Percentiles rank a stretch among this genome's conserved stretches.
These are phyloP conservation scores for Gyrodon lividus DNA, from an alignment of 768 basidiomycete species.

Conservation along the genomic window DNA sequence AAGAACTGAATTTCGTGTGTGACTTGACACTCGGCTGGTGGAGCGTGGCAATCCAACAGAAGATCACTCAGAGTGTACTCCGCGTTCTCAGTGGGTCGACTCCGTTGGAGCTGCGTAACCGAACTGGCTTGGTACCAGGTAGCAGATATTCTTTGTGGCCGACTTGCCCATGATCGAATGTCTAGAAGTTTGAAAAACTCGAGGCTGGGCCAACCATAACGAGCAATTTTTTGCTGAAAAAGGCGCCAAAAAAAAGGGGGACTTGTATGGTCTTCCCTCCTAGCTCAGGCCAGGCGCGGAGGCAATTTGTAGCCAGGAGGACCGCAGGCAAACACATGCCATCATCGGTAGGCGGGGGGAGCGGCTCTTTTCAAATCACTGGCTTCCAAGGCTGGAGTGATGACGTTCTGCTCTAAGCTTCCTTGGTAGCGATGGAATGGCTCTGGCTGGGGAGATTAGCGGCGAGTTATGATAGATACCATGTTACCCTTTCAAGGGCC, in stretches of 20 bases:
- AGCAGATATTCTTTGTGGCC: no score
- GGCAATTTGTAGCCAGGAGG: constrained; percentile 24
- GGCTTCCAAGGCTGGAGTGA: no score
- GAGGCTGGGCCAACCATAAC: constrained; percentile 6
- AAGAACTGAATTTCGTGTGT: constrained; percentile 8
- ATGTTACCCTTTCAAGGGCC: no score
- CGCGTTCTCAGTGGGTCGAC: constrained; percentile 15
- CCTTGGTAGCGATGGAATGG: no score
- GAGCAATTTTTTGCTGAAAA: constrained; percentile 4
- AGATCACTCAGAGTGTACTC: constrained; percentile 22
- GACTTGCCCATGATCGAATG: constrained; percentile 3
- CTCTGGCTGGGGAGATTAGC: constrained; percentile 13
- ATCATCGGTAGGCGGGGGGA: constrained; percentile 13
- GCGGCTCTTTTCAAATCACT: no score
- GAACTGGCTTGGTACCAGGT: no score
- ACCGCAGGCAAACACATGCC: constrained; percentile 32
- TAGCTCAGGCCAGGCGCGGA: constrained; percentile 23
- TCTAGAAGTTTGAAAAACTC: no score
- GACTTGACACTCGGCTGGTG: background rate
- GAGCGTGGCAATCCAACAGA: background rate
- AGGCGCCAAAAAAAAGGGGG: constrained; percentile 16
- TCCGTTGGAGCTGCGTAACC: background rate
- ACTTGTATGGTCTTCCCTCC: constrained; percentile 16
- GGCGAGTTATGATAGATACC: constrained; percentile 18
- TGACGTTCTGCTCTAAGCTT: no score